Evolutionary conservation across 371 early-diverging fungal species (phyloP).

Genomic region (Antonospora locustae): DNA sequence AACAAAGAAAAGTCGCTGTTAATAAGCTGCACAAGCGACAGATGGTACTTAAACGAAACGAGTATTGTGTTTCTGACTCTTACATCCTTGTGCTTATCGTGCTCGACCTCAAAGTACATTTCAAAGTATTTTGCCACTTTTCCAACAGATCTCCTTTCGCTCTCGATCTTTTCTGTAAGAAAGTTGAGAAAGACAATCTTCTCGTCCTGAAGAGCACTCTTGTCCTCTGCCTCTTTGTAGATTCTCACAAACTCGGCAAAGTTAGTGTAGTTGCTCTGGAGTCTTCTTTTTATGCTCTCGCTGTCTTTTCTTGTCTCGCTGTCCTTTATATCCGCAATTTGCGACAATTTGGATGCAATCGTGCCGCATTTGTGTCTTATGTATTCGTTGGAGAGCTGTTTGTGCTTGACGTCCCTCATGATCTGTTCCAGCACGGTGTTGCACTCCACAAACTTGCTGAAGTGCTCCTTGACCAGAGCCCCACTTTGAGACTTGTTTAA

Average conservation of each 20-base stretch:
- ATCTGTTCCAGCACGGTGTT: conserved; percentile 37
- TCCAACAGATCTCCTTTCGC: conserved; percentile 20
- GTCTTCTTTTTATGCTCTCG: conserved; percentile 17
- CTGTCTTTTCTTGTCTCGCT: conserved; percentile 17
- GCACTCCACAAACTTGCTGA: conserved; percentile 50
- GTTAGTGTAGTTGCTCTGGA: conserved; percentile 15
- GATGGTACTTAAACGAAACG: too few relatives aligned
- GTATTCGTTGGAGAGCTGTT: conserved; percentile 24
- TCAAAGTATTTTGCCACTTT: conserved; percentile 39
- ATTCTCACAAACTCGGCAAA: conserved; percentile 40
- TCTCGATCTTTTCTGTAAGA: conserved; percentile 22
- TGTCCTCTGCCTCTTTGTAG: conserved; percentile 22
- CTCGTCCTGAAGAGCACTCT: conserved; percentile 14
- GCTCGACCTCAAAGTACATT: conserved; percentile 37
- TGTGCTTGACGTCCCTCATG: conserved; percentile 26
- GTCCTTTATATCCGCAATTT: conserved; percentile 1
- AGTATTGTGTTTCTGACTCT: too few relatives aligned
- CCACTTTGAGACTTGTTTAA: conserved; percentile 29
- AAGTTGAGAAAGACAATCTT: conserved; percentile 34
- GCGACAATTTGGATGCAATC: conserved; percentile 3
- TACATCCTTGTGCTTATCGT: too few relatives aligned
- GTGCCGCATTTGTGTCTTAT: conserved; percentile 26
- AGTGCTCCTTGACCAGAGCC: conserved; percentile 39
- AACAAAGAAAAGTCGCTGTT: too few relatives aligned
- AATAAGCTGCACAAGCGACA: too few relatives aligned